phyloP scores from a whole-genome alignment of 768 basidiomycete genomes.

The Naganishia friedmannii region DNA sequence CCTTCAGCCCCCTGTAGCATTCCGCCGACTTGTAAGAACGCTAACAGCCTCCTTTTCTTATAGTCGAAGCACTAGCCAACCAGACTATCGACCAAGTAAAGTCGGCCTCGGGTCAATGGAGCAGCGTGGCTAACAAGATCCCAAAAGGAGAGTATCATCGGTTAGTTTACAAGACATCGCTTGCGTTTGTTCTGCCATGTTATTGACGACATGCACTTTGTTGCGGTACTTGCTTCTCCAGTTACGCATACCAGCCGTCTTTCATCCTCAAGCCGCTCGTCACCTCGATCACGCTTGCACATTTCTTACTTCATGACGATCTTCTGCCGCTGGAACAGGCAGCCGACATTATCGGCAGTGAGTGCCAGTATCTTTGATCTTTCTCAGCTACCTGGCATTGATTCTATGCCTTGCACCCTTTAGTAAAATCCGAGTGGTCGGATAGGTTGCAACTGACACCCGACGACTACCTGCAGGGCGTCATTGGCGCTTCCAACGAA shows the following conservation, averaged over 20 bases:
- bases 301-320: constrained; percentile 51
- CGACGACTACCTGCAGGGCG: constrained; percentile 55
- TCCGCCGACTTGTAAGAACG: no score
- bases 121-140: constrained; percentile 22
- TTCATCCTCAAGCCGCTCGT: constrained; percentile 37
- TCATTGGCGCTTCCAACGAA: constrained; percentile 54
- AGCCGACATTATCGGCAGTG: constrained; percentile 49
- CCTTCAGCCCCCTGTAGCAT: not conserved
- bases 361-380: constrained; percentile 27
- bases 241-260: constrained; percentile 29
- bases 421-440: constrained; percentile 45
- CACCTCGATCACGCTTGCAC: constrained; percentile 47
- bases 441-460: constrained; percentile 51
- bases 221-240: not conserved
- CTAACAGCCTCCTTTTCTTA: not conserved
- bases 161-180: constrained; percentile 18
- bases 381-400: not conserved
- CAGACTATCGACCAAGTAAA: constrained; percentile 28
- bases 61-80: constrained; percentile 26
- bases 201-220: no score
- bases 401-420: not conserved
- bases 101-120: constrained; percentile 1
- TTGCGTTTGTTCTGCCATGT: no score
- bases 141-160: constrained; percentile 30
- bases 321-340: constrained; percentile 47